Evolutionary conservation across 805 yeast species (phyloP).

Genomic region (Torulaspora quercuum): DNA sequence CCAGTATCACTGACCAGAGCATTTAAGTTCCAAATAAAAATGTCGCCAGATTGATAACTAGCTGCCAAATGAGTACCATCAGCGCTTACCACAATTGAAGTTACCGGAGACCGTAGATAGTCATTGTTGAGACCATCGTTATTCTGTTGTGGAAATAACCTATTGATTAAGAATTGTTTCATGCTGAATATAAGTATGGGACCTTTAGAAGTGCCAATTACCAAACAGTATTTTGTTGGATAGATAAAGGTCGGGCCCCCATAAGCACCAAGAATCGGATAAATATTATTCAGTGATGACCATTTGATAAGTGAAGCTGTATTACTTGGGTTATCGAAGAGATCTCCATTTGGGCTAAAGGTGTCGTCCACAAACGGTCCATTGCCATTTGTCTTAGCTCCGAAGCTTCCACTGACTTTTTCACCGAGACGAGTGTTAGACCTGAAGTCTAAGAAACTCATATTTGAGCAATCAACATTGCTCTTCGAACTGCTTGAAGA

Average conservation of each 20-base stretch:
- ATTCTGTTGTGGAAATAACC: conserved; percentile 27
- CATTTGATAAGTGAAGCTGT: conserved; percentile 17
- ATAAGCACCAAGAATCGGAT: conserved; percentile 33
- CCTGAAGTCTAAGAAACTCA: conserved; percentile 16
- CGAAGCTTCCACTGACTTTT: conserved; percentile 2
- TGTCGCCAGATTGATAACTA: conserved; percentile 63
- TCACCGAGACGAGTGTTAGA: conserved; percentile 12
- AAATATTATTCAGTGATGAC: conserved; percentile 25
- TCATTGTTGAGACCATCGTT: conserved; percentile 5
- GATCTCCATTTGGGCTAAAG: conserved; percentile 1
- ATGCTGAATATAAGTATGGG: conserved; percentile 63
- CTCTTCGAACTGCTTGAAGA: conserved; percentile 9
- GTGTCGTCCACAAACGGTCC: not conserved
- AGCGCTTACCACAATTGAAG: conserved; percentile 54
- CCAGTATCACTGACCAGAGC: conserved; percentile 15
- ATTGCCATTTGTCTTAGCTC: too few relatives aligned
- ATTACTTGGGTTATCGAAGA: conserved; percentile 8
- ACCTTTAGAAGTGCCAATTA: conserved; percentile 72
- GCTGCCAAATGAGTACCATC: conserved; percentile 70
- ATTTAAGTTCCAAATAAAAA: conserved; percentile 64
- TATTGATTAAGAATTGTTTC: conserved; percentile 52
- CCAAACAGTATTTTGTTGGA: conserved; percentile 45
- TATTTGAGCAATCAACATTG: conserved; percentile 7
- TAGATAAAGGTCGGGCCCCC: conserved; percentile 52
- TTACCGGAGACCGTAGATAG: conserved; percentile 44